A percentile compares a stretch with the other conserved stretches of the same genome.
Evolutionary conservation across 768 basidiomycete species (phyloP).

Genomic region (Hydnum rufescens): DNA sequence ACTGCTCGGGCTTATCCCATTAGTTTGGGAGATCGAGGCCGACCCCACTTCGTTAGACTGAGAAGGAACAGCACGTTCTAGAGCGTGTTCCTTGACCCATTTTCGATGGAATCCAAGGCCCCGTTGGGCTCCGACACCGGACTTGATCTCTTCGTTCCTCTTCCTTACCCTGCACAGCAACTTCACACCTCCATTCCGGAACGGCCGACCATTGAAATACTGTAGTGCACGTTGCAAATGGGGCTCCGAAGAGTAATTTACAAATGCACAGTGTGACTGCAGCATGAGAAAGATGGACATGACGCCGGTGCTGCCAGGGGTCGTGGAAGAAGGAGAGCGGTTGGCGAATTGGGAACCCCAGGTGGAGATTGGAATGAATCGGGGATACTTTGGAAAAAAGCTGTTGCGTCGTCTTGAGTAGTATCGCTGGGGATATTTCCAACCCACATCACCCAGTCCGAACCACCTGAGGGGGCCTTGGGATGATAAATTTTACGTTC

Average conservation of each 20-base stretch:
- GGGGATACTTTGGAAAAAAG: slow-evolving; percentile 45
- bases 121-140: slow-evolving; percentile 83
- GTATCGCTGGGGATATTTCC: slow-evolving; percentile 80
- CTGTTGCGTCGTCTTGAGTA: slow-evolving; percentile 67
- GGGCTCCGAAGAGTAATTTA: slow-evolving; percentile 57
- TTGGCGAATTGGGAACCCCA: too few relatives aligned
- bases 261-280: slow-evolving; percentile 88
- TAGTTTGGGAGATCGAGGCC: too few relatives aligned
- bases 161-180: slow-evolving; percentile 69
- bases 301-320: slow-evolving; percentile 29
- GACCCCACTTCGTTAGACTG: neutral
- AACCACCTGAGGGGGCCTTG: too few relatives aligned
- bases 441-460: slow-evolving; percentile 97
- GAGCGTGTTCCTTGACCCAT: slow-evolving; percentile 37
- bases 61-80: neutral
- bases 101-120: slow-evolving; percentile 64
- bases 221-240: slow-evolving; percentile 46
- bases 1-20: too few relatives aligned
- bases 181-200: slow-evolving; percentile 54
- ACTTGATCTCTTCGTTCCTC: slow-evolving; percentile 65
- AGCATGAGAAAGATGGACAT: slow-evolving; percentile 79
- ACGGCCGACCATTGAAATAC: slow-evolving; percentile 47
- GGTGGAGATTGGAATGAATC: too few relatives aligned
- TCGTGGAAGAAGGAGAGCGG: neutral
- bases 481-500: too few relatives aligned